Conservation (phyloP, 108 stramenopile species). For the Pseudonitzschia multiseries region DNA sequence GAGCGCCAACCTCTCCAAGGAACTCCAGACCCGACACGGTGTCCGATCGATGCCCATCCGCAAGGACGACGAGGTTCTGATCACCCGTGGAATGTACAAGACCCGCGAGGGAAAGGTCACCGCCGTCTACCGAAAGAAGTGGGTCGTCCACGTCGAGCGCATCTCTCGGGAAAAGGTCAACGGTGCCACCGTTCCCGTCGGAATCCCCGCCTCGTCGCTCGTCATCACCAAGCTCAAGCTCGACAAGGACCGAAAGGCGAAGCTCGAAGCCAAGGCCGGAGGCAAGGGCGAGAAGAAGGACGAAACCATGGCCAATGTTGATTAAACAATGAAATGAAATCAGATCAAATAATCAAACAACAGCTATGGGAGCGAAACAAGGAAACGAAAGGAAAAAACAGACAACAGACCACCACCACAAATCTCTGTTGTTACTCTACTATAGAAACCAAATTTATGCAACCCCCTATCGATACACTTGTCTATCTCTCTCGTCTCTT, state of each 20-base stretch:
- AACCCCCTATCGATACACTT: neutral
- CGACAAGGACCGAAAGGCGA: slow-evolving; percentile 98
- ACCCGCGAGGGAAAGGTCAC: slow-evolving; percentile 98
- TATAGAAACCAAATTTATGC: slow-evolving; percentile 5
- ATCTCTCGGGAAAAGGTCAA: slow-evolving; percentile 97
- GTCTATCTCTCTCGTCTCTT: neutral
- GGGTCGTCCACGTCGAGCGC: slow-evolving; percentile 97
- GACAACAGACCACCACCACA: neutral
- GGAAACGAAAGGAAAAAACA: neutral
- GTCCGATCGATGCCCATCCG: slow-evolving; percentile 99
- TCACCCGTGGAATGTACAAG: slow-evolving; percentile 95
- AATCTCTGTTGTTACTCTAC: neutral
- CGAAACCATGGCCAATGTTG: slow-evolving; percentile 95
- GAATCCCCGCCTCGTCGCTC: slow-evolving; percentile 93
- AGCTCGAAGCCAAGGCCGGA: slow-evolving; percentile 94
- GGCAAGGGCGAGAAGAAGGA: slow-evolving; percentile 66
- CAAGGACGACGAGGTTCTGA: slow-evolving; percentile 97
- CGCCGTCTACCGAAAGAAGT: slow-evolving; percentile 95
- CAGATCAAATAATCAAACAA: too few relatives aligned
- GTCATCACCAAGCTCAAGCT: slow-evolving; percentile 98
- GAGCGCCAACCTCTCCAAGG: slow-evolving; percentile 97
- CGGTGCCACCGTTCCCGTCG: slow-evolving; percentile 88
- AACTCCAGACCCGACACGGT: slow-evolving; percentile 95
- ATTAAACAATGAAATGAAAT: too few relatives aligned
- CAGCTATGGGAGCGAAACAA: neutral